Base-by-base conservation (phyloP, 768 basidiomycete genomes). In the Hericium rajendrae region DNA sequence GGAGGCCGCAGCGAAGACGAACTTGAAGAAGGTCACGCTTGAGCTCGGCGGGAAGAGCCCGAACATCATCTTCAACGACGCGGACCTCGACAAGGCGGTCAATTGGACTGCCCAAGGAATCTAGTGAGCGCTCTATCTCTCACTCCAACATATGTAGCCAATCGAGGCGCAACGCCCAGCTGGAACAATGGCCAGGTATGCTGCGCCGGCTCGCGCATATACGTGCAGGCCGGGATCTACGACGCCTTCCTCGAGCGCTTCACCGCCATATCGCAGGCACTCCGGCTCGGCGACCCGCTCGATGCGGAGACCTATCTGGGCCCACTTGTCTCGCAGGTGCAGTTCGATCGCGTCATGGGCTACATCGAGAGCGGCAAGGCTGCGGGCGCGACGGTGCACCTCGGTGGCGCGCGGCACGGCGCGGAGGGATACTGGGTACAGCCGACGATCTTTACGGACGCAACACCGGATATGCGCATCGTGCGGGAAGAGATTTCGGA, bases 171-270 rank as follows among this genome's bases (percentile, higher is more conserved):
- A 26, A 26, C 26, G 4, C 26, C 26, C 26, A 26, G 26, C 73
- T 82, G 71, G 71, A 88, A 88, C 65, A 78, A 80, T 53, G 89
- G 91, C 20, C 90, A 92, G 70, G 76, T 78, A 16, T 92, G 90
- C 72, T 82, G 80, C 62, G 89, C 88, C n/a, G 88, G 90, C 13
- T 86, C 88, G 20, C 80, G 91, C 60, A 82, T 92, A 64, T 91
- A 79, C 65, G 86, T 92, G 6, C 89, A 91, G 65, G 83, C 79
- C 57, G 72, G 74, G 4, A 81, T 91, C 62, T 91, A 92, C 71
- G 89, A 92, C 69, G 68, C 81, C 61, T 91, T 92, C 75, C 65
- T 91, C 53, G 64, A 71, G 57, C 69, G 68, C 38, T 84, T 90
- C 69, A 77, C 78, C 0, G 77, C 70, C 37, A 76, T 78, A 68